Conservation (phyloP, 208 protist genomes). For the Endotrypanum monterogeii region DNA sequence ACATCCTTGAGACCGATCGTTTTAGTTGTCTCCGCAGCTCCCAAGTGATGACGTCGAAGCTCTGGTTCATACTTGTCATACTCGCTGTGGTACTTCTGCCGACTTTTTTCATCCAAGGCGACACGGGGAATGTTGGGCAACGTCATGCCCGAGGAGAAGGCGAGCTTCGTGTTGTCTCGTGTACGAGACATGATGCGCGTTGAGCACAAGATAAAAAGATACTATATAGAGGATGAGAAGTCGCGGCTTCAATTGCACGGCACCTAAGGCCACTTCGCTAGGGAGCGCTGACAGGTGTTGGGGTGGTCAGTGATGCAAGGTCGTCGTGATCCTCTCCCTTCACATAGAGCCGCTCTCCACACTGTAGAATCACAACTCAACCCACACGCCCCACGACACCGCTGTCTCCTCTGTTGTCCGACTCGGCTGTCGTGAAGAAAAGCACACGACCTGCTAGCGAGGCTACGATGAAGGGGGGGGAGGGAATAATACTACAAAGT, state of each 20-base stretch:
- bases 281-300: not conserved
- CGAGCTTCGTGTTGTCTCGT: not conserved
- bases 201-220: too few species aligned
- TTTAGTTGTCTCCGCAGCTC: conserved; percentile 57
- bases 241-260: not conserved
- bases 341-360: not conserved
- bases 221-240: not conserved
- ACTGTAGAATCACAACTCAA: not conserved
- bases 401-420: not conserved
- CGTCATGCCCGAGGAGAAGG: conserved; percentile 34
- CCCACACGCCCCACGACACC: not conserved
- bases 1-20: conserved; percentile 74
- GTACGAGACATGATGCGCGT: conserved; percentile 1
- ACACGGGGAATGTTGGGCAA: conserved; percentile 89
- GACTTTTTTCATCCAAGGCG: conserved; percentile 68
- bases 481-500: not conserved
- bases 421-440: not conserved
- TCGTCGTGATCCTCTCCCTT: not conserved
- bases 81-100: conserved; percentile 78
- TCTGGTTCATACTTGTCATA: conserved; percentile 91
- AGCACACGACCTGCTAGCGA: not conserved
- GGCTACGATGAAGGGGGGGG: not conserved
- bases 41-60: conserved; percentile 87
- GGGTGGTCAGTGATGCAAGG: not conserved
- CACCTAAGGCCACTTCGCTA: not conserved